phyloP scores from a whole-genome alignment of 2,329 filamentous ascomycete species.

The Neofusicoccum parvum region DNA sequence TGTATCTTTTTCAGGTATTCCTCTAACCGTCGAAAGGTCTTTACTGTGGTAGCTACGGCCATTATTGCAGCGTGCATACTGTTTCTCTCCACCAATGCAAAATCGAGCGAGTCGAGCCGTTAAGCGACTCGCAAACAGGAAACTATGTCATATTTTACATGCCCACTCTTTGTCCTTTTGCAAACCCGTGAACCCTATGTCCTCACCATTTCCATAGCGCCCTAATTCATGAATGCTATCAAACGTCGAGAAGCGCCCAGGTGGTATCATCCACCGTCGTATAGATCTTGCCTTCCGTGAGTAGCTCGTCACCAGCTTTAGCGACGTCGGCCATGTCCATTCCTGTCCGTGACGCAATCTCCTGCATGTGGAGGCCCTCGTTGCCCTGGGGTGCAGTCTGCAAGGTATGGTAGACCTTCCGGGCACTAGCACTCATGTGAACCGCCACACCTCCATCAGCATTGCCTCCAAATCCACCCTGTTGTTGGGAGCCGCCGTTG shows the following conservation, averaged over 20 bases:
- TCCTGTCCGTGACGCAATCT: conserved; percentile 67
- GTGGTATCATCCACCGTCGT: conserved; percentile 92
- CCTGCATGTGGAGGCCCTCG: conserved; percentile 81
- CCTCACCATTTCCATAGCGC: neutral
- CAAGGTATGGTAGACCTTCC: conserved; percentile 72
- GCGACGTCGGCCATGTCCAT: conserved; percentile 72
- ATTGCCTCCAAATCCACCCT: conserved; percentile 14
- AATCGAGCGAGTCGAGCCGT: neutral
- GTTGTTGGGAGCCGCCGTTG: conserved; percentile 14
- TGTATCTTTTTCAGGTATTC: neutral
- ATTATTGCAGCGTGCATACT: conserved; percentile 46
- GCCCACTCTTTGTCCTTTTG: neutral
- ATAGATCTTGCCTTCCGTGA: conserved; percentile 75
- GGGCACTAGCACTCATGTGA: conserved; percentile 55
- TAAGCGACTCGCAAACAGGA: neutral
- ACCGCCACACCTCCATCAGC: neutral
- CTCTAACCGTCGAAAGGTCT: conserved; percentile 26
- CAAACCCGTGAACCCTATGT: neutral
- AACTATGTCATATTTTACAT: neutral
- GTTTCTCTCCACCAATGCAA: conserved; percentile 43
- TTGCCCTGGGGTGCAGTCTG: conserved; percentile 69
- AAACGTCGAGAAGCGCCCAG: conserved; percentile 80
- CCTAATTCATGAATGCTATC: neutral
- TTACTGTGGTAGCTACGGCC: conserved; percentile 42
- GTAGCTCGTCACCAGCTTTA: conserved; percentile 78